phyloP scores from a whole-genome alignment of 371 early-diverging fungal genomes.

The Mucor irregularis region DNA sequence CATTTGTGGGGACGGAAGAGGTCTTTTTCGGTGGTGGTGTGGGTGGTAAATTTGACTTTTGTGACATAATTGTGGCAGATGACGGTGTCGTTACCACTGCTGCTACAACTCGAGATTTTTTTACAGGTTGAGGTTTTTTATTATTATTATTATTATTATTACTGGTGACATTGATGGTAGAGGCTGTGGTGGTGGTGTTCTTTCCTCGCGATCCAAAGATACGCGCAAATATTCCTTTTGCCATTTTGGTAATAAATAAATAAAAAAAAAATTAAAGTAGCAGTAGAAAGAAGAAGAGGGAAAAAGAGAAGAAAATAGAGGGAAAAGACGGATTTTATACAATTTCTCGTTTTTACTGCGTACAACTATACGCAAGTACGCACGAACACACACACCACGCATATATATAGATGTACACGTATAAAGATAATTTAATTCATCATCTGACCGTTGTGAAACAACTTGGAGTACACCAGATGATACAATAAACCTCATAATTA shows the following conservation, averaged over 20 bases:
- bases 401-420: constrained; percentile 7
- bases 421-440: background rate
- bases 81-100: background rate
- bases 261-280: background rate
- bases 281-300: constrained; percentile 1
- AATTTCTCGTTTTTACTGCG: background rate
- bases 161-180: too few species aligned
- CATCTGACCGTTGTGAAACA: constrained; percentile 1
- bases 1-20: background rate
- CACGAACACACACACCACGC: background rate
- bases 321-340: constrained; percentile 1
- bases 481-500: background rate
- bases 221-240: constrained; percentile 12
- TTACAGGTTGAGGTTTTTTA: background rate
- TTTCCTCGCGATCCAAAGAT: too few species aligned
- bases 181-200: too few species aligned
- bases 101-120: background rate
- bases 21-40: background rate
- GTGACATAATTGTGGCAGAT: background rate
- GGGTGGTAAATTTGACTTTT: background rate
- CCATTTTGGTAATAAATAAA: constrained; percentile 4
- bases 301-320: background rate
- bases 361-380: constrained; percentile 1
- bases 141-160: background rate
- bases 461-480: constrained; percentile 1